phyloP scores from a whole-genome alignment of 805 yeast genomes.

The Millerozyma acaciae region DNA sequence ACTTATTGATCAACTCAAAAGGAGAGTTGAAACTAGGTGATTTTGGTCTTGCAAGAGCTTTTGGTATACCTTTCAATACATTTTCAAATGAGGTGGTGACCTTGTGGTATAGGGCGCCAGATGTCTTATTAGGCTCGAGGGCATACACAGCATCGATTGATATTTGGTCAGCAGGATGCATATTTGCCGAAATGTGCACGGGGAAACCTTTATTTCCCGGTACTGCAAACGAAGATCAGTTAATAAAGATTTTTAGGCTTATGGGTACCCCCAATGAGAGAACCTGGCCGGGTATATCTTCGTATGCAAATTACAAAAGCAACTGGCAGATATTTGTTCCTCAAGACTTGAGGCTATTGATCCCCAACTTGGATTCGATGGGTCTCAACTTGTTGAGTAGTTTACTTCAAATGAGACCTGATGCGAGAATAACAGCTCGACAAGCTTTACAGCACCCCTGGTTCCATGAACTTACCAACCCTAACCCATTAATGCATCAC shows the following conservation, averaged over 20 bases:
- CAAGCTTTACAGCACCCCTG: slow-evolving; percentile 69
- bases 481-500: slow-evolving; percentile 30
- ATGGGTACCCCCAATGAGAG: slow-evolving; percentile 96
- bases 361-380: slow-evolving; percentile 66
- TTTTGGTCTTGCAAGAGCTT: slow-evolving; percentile 95
- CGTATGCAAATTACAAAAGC: slow-evolving; percentile 79
- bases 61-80: slow-evolving; percentile 96
- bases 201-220: slow-evolving; percentile 97
- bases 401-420: slow-evolving; percentile 59
- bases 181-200: slow-evolving; percentile 97
- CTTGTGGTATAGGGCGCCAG: slow-evolving; percentile 97
- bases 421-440: slow-evolving; percentile 55
- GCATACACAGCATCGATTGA: slow-evolving; percentile 96
- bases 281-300: slow-evolving; percentile 96
- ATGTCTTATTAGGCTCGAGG: slow-evolving; percentile 89
- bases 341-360: slow-evolving; percentile 71
- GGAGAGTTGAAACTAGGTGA: slow-evolving; percentile 94
- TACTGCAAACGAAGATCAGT: slow-evolving; percentile 91
- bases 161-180: slow-evolving; percentile 98
- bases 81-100: slow-evolving; percentile 97
- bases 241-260: slow-evolving; percentile 82
- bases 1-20: slow-evolving; percentile 78
- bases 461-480: slow-evolving; percentile 69
- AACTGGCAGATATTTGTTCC: slow-evolving; percentile 85
- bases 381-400: slow-evolving; percentile 65